Conservation (phyloP, 2,329 filamentous ascomycete genomes). For the Metarhizium brunneum region DNA sequence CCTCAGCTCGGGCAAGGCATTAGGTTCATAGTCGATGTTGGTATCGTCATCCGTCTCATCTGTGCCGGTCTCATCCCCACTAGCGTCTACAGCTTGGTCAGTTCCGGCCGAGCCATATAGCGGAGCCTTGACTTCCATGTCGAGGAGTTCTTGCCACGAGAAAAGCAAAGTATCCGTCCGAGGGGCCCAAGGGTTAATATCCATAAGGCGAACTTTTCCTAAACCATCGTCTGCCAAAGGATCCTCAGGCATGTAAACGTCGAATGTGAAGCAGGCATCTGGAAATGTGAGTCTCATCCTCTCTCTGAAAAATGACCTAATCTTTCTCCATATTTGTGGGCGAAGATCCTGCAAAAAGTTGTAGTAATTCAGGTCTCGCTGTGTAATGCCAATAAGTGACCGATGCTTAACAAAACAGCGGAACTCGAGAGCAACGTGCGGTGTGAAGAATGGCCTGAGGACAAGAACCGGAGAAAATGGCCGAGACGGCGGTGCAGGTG, state of each 20-base stretch:
- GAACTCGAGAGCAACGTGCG: slow-evolving; percentile 89
- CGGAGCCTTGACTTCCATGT: slow-evolving; percentile 52
- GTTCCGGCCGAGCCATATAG: slow-evolving; percentile 37
- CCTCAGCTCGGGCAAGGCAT: slow-evolving; percentile 67
- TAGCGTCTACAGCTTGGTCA: slow-evolving; percentile 18
- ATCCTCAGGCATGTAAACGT: slow-evolving; percentile 78
- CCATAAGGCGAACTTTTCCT: slow-evolving; percentile 73
- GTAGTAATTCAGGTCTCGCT: slow-evolving; percentile 86
- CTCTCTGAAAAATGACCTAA: slow-evolving; percentile 68
- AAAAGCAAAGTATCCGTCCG: slow-evolving; percentile 85
- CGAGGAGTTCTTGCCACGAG: slow-evolving; percentile 79
- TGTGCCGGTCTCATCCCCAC: slow-evolving; percentile 26
- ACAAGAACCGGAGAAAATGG: slow-evolving; percentile 70
- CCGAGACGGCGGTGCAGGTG: slow-evolving; percentile 26
- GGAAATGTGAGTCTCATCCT: slow-evolving; percentile 70
- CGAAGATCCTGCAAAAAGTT: slow-evolving; percentile 63
- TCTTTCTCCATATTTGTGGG: slow-evolving; percentile 55
- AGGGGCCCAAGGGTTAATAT: slow-evolving; percentile 91
- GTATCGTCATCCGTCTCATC: slow-evolving; percentile 29
- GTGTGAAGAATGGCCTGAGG: slow-evolving; percentile 76
- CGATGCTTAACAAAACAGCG: slow-evolving; percentile 86
- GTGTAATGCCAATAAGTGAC: slow-evolving; percentile 71
- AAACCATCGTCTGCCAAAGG: slow-evolving; percentile 47
- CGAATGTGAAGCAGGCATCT: slow-evolving; percentile 77
- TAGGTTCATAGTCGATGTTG: slow-evolving; percentile 40